These are phyloP conservation scores for Annulohypoxylon nitens DNA, from an alignment of 495 filamentous ascomycete genomes.

Conservation along the genomic window DNA sequence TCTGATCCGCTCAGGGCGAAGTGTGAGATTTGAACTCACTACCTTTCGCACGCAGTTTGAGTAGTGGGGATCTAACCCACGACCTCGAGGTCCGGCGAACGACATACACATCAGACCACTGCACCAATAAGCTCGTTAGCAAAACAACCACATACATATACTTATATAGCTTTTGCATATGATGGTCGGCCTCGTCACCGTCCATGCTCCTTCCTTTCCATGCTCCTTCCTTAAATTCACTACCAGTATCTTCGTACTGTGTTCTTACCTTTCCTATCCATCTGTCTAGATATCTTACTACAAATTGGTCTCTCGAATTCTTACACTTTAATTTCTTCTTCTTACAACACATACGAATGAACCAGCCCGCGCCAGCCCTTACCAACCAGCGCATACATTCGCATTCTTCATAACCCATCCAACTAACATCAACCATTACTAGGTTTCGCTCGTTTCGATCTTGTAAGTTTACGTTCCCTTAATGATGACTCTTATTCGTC, in stretches of 20 bases:
- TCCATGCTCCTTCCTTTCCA: neutral
- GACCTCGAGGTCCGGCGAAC: neutral
- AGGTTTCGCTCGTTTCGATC: no score
- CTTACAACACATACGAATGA: no score
- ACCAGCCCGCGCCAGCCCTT: no score
- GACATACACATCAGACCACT: slow-evolving; percentile 10
- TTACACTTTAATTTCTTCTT: no score
- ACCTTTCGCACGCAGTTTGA: neutral
- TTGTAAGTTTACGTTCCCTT: no score
- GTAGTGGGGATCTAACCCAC: slow-evolving; percentile 6
- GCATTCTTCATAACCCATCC: no score
- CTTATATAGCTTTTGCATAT: neutral
- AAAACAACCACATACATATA: neutral
- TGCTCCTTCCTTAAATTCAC: neutral
- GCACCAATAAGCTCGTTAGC: neutral
- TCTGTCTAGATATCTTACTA: no score
- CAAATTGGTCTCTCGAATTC: no score
- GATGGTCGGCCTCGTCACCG: neutral
- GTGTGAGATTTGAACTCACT: neutral
- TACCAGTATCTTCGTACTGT: neutral
- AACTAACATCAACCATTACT: no score
- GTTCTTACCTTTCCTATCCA: neutral
- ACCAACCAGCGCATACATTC: no score
- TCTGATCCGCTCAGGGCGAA: neutral
- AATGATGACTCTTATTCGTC: no score